Percentiles rank a stretch among this genome's conserved stretches.
These are phyloP conservation scores for Apiotrichum montevideense DNA, from an alignment of 1,284 basidiomycete genomes.

Conservation along the genomic window DNA sequence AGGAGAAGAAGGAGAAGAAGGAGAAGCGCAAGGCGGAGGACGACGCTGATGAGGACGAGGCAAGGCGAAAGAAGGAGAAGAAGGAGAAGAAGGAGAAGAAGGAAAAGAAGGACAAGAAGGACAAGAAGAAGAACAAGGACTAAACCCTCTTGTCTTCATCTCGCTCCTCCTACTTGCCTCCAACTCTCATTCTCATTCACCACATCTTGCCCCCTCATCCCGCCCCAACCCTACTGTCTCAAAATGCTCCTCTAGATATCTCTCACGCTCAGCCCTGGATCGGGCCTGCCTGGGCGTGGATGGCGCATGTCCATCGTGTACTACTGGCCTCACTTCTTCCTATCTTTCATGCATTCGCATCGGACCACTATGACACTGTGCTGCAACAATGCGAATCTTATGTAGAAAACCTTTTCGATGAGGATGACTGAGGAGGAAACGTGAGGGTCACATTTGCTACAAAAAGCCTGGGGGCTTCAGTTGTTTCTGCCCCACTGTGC, in stretches of 20 bases:
- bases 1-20: constrained; percentile 58
- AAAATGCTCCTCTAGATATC: background rate
- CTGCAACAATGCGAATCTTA: no score
- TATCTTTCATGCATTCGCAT: constrained; percentile 13
- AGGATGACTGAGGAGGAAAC: no score
- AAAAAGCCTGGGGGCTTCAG: no score
- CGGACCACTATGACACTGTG: background rate
- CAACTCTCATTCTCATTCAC: background rate
- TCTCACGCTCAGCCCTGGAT: background rate
- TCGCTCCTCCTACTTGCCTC: background rate
- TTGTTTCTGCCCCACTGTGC: no score
- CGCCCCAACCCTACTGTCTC: background rate
- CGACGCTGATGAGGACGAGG: constrained; percentile 20
- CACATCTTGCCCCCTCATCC: background rate
- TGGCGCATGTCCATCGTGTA: constrained; percentile 12
- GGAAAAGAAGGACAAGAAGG: constrained; percentile 18
- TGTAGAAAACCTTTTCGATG: no score
- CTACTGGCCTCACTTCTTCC: constrained; percentile 13
- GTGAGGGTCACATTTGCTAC: no score
- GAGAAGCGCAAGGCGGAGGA: constrained; percentile 6
- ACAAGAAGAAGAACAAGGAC: constrained; percentile 33
- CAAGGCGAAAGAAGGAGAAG: constrained; percentile 36
- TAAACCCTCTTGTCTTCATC: background rate
- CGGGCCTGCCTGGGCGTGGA: background rate
- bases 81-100: constrained; percentile 28